Evolutionary conservation across 176 grass and related monocot species (phyloP), one percentile per base, ranked within the genome.

Genomic region (Avena insularis): DNA sequence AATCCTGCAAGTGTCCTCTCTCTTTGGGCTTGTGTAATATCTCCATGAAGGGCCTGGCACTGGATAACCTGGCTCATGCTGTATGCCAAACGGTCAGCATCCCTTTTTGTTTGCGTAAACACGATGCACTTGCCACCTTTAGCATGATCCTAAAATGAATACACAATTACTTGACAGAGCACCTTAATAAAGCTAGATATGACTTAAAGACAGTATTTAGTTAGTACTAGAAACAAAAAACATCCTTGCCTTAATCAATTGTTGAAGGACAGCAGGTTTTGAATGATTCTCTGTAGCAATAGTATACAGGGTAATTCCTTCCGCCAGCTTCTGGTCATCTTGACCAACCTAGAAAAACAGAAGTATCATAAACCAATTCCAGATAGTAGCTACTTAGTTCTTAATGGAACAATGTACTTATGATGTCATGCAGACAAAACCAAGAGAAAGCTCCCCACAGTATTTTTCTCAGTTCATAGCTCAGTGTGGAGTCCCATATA

Each of bases 111-210:
- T 81, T 99, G 97, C 6, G 97, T 99, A 77, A 99, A 99, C 23
- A 99, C 89, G 40, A 99, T 99, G 81, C 92, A 94, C 81, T 99
- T 99, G 2, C 97, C 94, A 58, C 92, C 91, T 93, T 99, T 99
- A 46, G 85, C 97, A 84, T 99, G 87, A 68, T 99, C 92, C 97
- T 99, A 57, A 14, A 78, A 70, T 38, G 68, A 85, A 76, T 2
- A 51, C 67, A 77, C 8, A 82, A 47, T 88, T 36, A 76, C 4
- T 25, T 33, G 70, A 85, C 19, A 40, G 1, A 4, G 70, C 27
- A 4, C 9, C 31, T 12, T 14, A 64, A 64, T 16, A 62, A 82
- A 82, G 51, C 15, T 33, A 55, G 4, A 54, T 43, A 33, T 10
- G 40, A 77, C 53, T 61, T 77, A 7, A 2, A 21, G 9, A 10